Percentiles rank a stretch among this genome's conserved stretches.
These are phyloP conservation scores for Exophiala calicioides DNA, from an alignment of 2,329 filamentous ascomycete species.

Conservation along the genomic window DNA sequence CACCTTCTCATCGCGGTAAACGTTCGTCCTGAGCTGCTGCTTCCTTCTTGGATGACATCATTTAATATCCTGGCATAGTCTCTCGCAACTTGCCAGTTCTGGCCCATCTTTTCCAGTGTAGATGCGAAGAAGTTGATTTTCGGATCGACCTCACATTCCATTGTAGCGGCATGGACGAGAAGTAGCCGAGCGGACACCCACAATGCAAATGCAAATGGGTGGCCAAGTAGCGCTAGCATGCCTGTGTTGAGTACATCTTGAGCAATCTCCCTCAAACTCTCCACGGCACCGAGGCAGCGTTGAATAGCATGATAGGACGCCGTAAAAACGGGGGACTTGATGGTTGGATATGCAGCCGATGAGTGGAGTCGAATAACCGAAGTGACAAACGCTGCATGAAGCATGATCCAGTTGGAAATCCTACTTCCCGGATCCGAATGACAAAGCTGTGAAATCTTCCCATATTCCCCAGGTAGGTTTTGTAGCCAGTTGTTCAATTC, in stretches of 20 bases:
- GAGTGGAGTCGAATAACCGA: slow-evolving; percentile 88
- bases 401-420: slow-evolving; percentile 74
- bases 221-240: slow-evolving; percentile 77
- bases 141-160: slow-evolving; percentile 64
- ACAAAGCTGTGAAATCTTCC: slow-evolving; percentile 78
- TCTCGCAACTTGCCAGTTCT: slow-evolving; percentile 81
- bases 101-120: slow-evolving; percentile 76
- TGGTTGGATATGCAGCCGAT: slow-evolving; percentile 88
- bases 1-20: slow-evolving; percentile 88
- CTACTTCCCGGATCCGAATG: slow-evolving; percentile 52
- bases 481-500: slow-evolving; percentile 82
- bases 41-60: slow-evolving; percentile 75
- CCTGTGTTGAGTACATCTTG: slow-evolving; percentile 75
- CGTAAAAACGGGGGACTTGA: slow-evolving; percentile 83
- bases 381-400: slow-evolving; percentile 88
- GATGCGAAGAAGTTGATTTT: slow-evolving; percentile 82
- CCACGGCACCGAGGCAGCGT: slow-evolving; percentile 77
- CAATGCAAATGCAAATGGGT: slow-evolving; percentile 85
- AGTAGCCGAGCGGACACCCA: slow-evolving; percentile 80
- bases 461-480: slow-evolving; percentile 76
- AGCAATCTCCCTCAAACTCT: slow-evolving; percentile 76
- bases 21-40: slow-evolving; percentile 60
- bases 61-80: slow-evolving; percentile 78
- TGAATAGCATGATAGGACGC: slow-evolving; percentile 81
- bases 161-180: slow-evolving; percentile 77